These are phyloP conservation scores for Encephalitozoon romaleae DNA, from an alignment of 371 early-diverging fungal genomes.

Conservation along the genomic window DNA sequence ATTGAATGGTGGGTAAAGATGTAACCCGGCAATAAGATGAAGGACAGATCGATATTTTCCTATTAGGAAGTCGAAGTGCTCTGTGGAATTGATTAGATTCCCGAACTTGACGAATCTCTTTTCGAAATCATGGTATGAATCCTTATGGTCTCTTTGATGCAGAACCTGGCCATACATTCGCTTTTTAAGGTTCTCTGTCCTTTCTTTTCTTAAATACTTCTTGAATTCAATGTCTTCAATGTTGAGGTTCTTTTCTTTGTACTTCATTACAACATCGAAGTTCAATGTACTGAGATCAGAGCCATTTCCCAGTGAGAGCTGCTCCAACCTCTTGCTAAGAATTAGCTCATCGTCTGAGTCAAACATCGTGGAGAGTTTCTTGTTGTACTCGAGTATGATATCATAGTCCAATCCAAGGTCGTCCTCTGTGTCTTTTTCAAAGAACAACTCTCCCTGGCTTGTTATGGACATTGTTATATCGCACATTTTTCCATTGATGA, in stretches of 20 bases:
- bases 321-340: constrained; percentile 17
- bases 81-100: constrained; percentile 25
- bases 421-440: constrained; percentile 65
- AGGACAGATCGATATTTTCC: constrained; percentile 25
- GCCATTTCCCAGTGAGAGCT: constrained; percentile 2
- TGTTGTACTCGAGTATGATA: constrained; percentile 27
- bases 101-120: constrained; percentile 32
- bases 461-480: constrained; percentile 76
- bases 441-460: constrained; percentile 93
- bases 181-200: constrained; percentile 25
- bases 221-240: neutral
- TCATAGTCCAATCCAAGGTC: constrained; percentile 27
- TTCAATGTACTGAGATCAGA: neutral
- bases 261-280: neutral
- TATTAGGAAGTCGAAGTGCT: constrained; percentile 37
- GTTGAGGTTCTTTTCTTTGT: constrained; percentile 2
- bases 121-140: constrained; percentile 10
- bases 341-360: constrained; percentile 7
- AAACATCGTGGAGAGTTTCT: constrained; percentile 4
- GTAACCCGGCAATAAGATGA: constrained; percentile 15
- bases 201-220: constrained; percentile 9
- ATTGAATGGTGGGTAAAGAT: constrained; percentile 1
- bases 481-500: constrained; percentile 73
- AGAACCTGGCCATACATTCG: constrained; percentile 15
- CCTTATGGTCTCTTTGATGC: neutral